Conservation (phyloP, 108 stramenopile genomes). For the Cyclotella atomus region DNA sequence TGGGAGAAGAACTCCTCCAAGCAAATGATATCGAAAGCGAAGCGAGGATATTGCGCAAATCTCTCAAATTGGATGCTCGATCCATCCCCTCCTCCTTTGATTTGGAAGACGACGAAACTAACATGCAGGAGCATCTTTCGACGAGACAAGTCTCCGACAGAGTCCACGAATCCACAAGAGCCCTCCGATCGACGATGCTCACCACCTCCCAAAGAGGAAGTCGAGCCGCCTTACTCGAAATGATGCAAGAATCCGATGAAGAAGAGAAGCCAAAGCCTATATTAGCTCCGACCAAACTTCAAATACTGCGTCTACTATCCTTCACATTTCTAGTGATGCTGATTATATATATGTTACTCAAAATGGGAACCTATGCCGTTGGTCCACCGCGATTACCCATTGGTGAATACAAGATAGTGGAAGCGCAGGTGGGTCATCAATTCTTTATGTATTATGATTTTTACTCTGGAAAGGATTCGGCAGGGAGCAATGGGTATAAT, state of each 20-base stretch:
- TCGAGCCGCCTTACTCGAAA: constrained; percentile 16
- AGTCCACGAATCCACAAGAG: constrained; percentile 30
- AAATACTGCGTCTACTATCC: constrained; percentile 17
- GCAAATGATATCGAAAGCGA: constrained; percentile 7
- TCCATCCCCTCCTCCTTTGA: background rate
- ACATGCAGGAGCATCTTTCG: background rate
- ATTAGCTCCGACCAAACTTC: constrained; percentile 3
- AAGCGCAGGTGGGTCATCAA: constrained; percentile 69
- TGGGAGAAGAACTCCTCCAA: constrained; percentile 27
- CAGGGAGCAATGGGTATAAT: constrained; percentile 76
- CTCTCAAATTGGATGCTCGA: constrained; percentile 5
- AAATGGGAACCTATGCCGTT: constrained; percentile 34
- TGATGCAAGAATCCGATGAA: background rate
- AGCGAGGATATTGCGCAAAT: constrained; percentile 14
- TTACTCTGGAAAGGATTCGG: constrained; percentile 85
- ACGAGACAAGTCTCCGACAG: constrained; percentile 15
- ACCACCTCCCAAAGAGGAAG: constrained; percentile 15
- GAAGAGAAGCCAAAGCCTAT: background rate
- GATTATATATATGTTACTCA: constrained; percentile 16
- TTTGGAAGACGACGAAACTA: background rate
- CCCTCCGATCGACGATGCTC: constrained; percentile 18
- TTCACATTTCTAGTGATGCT: constrained; percentile 19
- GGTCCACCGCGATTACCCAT: constrained; percentile 81
- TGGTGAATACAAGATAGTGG: constrained; percentile 76
- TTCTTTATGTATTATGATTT: constrained; percentile 82